These are phyloP conservation scores for Luffa acutangula DNA, from an alignment of 306 rosid species.

Conservation along the genomic window DNA sequence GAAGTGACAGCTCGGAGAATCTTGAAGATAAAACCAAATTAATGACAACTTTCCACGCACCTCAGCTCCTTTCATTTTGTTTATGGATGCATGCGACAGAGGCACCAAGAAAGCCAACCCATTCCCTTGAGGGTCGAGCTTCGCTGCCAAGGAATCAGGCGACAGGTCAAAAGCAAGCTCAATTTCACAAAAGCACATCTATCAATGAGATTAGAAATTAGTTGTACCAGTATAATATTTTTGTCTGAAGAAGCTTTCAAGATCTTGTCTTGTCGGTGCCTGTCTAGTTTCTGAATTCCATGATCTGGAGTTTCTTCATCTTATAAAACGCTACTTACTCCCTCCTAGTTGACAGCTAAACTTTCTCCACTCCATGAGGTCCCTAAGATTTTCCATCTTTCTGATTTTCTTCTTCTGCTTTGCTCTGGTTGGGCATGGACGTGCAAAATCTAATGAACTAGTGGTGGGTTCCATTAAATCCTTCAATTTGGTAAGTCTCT, in stretches of 20 bases:
- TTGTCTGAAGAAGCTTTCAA: slow-evolving; percentile 11
- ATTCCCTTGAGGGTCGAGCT: slow-evolving; percentile 40
- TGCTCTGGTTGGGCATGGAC: slow-evolving; percentile 18
- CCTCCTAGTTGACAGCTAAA: slow-evolving; percentile 5
- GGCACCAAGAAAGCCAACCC: slow-evolving; percentile 49
- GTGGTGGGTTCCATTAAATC: slow-evolving; percentile 23
- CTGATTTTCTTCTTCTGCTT: slow-evolving; percentile 25
- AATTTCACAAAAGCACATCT: neutral
- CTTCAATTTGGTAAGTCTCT: slow-evolving; percentile 23
- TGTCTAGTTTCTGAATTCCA: slow-evolving; percentile 11
- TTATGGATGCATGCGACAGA: slow-evolving; percentile 22
- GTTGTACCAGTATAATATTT: slow-evolving; percentile 7
- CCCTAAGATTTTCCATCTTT: slow-evolving; percentile 23
- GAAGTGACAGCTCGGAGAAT: slow-evolving; percentile 13
- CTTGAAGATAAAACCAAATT: slow-evolving; percentile 7
- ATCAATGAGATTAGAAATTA: neutral
- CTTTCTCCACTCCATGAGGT: slow-evolving; percentile 26
- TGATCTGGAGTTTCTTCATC: neutral
- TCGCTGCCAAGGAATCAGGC: slow-evolving; percentile 43
- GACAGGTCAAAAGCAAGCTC: slow-evolving; percentile 37
- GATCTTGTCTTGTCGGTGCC: slow-evolving; percentile 25
- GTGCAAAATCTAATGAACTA: slow-evolving; percentile 16
- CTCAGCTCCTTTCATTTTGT: neutral
- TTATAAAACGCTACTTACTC: neutral
- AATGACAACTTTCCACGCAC: slow-evolving; percentile 12